Conservation (phyloP, 2,329 filamentous ascomycete genomes). For the Pseudogymnoascus sp. region DNA sequence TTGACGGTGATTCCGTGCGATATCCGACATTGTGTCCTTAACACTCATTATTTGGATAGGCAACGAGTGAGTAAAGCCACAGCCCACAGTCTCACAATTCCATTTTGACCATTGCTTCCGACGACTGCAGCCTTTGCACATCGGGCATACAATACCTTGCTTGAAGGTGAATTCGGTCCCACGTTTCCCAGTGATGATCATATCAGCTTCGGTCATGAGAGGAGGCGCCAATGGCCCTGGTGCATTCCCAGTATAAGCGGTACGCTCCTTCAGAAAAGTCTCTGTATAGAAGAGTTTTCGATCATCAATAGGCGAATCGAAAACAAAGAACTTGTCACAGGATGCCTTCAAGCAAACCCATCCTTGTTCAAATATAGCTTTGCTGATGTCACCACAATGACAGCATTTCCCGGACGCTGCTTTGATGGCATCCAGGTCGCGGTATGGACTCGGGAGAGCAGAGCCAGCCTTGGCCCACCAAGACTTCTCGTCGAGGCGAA, state of each 20-base stretch:
- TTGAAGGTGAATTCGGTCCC: constrained; percentile 45
- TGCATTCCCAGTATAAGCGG: constrained; percentile 32
- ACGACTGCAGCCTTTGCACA: constrained; percentile 52
- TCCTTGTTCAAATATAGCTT: constrained; percentile 35
- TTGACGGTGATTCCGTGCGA: background rate
- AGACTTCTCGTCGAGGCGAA: constrained; percentile 40
- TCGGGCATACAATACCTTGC: constrained; percentile 56
- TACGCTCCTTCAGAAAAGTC: constrained; percentile 48
- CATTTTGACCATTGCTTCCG: constrained; percentile 53
- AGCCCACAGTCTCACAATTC: constrained; percentile 46
- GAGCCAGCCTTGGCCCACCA: constrained; percentile 47
- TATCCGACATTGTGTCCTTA: background rate
- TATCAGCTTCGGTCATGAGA: constrained; percentile 30
- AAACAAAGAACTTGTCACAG: constrained; percentile 44
- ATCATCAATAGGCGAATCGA: constrained; percentile 25
- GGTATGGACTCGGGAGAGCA: constrained; percentile 26
- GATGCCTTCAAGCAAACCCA: constrained; percentile 49
- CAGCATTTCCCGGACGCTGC: constrained; percentile 29
- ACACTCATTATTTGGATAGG: constrained; percentile 14
- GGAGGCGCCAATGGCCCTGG: constrained; percentile 33
- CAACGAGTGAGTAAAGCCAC: constrained; percentile 37
- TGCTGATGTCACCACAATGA: constrained; percentile 32
- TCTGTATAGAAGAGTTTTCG: constrained; percentile 41
- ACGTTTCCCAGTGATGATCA: constrained; percentile 25
- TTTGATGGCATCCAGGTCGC: constrained; percentile 15